These are phyloP conservation scores for Microbotryum silenes-acaulis DNA, from an alignment of 1,284 basidiomycete genomes.

Conservation along the genomic window DNA sequence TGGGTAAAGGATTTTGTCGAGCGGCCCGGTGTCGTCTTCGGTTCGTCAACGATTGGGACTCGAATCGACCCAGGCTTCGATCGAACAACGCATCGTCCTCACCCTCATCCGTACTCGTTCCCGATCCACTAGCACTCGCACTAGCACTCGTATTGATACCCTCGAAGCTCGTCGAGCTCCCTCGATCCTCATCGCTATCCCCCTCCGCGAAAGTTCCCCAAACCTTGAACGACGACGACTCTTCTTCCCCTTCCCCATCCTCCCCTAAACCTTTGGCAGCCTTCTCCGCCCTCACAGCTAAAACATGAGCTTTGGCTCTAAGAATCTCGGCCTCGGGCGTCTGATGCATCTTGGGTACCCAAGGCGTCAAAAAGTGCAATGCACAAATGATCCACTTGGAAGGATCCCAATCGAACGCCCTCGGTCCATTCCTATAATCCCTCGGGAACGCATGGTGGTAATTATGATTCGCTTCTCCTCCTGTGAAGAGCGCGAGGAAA, in stretches of 20 bases:
- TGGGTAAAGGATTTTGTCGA: slow-evolving; percentile 27
- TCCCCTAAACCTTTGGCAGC: slow-evolving; percentile 24
- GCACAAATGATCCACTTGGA: slow-evolving; percentile 66
- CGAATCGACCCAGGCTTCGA: slow-evolving; percentile 20
- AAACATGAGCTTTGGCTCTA: slow-evolving; percentile 53
- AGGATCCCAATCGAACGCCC: slow-evolving; percentile 62
- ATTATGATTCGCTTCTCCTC: slow-evolving; percentile 54
- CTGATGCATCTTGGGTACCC: slow-evolving; percentile 46
- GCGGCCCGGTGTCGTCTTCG: slow-evolving; percentile 2
- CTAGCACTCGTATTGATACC: neutral
- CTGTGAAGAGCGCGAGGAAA: slow-evolving; percentile 61
- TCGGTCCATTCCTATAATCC: slow-evolving; percentile 55
- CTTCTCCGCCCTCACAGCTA: slow-evolving; percentile 40
- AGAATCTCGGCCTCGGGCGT: slow-evolving; percentile 56
- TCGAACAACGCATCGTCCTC: slow-evolving; percentile 1
- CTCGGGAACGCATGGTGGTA: slow-evolving; percentile 67
- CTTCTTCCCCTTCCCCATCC: slow-evolving; percentile 11
- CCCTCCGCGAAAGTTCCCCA: slow-evolving; percentile 5
- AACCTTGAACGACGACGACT: neutral
- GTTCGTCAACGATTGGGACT: slow-evolving; percentile 1
- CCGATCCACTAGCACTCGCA: slow-evolving; percentile 1
- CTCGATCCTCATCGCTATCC: no score
- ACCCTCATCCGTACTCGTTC: neutral
- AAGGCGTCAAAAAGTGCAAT: slow-evolving; percentile 52
- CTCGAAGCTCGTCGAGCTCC: neutral